These are phyloP conservation scores for Candida caryicola DNA, from an alignment of 805 yeast species.

Conservation along the genomic window DNA sequence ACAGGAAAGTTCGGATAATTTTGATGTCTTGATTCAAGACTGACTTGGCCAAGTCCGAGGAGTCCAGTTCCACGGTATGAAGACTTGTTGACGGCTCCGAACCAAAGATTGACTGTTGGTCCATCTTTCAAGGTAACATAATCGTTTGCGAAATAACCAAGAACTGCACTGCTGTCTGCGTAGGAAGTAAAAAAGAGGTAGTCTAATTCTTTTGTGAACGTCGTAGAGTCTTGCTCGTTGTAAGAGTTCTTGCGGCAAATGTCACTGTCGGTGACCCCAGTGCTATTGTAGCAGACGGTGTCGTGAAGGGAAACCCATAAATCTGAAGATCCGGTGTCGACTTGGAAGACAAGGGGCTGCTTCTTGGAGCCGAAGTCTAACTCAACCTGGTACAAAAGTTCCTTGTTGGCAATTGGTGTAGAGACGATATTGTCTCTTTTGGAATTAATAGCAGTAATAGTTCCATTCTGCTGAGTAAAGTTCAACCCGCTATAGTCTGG, in stretches of 20 bases:
- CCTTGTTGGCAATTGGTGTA: slow-evolving; percentile 7
- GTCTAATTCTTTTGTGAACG: no score
- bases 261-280: no score
- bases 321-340: slow-evolving; percentile 14
- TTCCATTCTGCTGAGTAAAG: not conserved
- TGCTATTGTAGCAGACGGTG: no score
- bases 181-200: no score
- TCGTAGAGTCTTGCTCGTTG: no score
- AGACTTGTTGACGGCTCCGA: slow-evolving; percentile 6
- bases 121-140: slow-evolving; percentile 7
- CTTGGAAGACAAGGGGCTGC: slow-evolving; percentile 9
- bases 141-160: no score
- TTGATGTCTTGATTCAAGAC: not conserved
- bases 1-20: slow-evolving; percentile 11
- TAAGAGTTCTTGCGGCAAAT: no score
- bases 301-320: no score
- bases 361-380: slow-evolving; percentile 10
- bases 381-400: slow-evolving; percentile 5
- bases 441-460: not conserved
- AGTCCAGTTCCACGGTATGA: slow-evolving; percentile 2
- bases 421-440: not conserved
- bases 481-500: no score
- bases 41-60: slow-evolving; percentile 7
- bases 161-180: no score
- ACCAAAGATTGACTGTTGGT: slow-evolving; percentile 2